Conservation (phyloP, 2,329 filamentous ascomycete genomes). For the Phoma sp. region DNA sequence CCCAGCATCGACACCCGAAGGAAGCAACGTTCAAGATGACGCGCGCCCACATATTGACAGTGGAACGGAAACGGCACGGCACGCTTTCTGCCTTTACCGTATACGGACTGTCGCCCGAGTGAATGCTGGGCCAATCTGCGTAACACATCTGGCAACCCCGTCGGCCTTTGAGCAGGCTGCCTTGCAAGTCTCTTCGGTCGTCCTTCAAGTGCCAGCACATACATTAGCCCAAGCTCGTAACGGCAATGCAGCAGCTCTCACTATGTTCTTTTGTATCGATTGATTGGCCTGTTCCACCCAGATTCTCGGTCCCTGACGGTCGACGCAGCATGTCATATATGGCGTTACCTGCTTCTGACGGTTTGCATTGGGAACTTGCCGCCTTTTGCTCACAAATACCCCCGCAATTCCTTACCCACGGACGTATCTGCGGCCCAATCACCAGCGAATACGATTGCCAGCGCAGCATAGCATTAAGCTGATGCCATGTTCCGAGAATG, state of each 20-base stretch:
- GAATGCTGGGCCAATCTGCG: conserved; percentile 32
- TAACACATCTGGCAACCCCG: conserved; percentile 36
- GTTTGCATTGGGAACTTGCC: conserved; percentile 32
- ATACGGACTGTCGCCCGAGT: conserved; percentile 28
- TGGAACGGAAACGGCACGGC: conserved; percentile 43
- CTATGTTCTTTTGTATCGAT: conserved; percentile 18
- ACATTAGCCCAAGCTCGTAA: conserved; percentile 32
- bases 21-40: conserved; percentile 31
- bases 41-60: conserved; percentile 23
- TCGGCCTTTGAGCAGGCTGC: conserved; percentile 34
- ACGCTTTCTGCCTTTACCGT: conserved; percentile 32
- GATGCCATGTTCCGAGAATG: conserved; percentile 26
- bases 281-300: conserved; percentile 37
- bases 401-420: conserved; percentile 33
- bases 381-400: conserved; percentile 28
- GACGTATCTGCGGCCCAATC: conserved; percentile 38
- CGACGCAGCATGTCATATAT: conserved; percentile 40
- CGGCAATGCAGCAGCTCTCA: conserved; percentile 27
- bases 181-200: conserved; percentile 29
- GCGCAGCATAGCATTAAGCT: conserved; percentile 38
- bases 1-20: conserved; percentile 26
- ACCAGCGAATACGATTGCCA: conserved; percentile 34
- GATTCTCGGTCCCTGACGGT: conserved; percentile 25
- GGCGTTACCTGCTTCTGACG: conserved; percentile 32
- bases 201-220: conserved; percentile 43